Percentiles rank a stretch among this genome's conserved stretches.
phyloP scores from a whole-genome alignment of 345 rosid species.

The Anacardium occidentale region DNA sequence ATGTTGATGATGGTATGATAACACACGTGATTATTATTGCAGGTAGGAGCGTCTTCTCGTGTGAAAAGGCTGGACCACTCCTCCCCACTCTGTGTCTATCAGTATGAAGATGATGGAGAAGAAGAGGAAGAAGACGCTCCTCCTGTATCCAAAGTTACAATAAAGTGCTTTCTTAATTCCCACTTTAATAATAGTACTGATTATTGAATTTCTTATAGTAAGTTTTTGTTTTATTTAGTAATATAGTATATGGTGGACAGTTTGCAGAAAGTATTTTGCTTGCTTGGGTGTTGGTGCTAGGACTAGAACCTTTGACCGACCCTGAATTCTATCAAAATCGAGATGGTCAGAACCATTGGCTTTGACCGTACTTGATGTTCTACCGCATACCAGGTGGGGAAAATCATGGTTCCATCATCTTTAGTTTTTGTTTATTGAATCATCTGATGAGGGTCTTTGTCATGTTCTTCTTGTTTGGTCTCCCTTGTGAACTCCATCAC shows the following conservation, averaged over 20 bases:
- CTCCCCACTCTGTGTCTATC: conserved; percentile 12
- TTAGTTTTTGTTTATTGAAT: background rate
- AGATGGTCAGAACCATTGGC: conserved; percentile 15
- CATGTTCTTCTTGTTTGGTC: too few species aligned
- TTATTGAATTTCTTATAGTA: background rate
- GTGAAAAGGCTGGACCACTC: conserved; percentile 55
- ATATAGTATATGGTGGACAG: background rate
- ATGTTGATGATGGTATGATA: conserved; percentile 48
- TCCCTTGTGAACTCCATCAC: too few species aligned
- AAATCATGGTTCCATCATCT: conserved; percentile 15
- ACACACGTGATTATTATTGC: conserved; percentile 58
- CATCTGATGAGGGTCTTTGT: too few species aligned
- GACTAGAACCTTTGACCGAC: conserved; percentile 21
- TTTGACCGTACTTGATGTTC: conserved; percentile 9
- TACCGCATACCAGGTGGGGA: background rate
- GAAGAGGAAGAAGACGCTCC: conserved; percentile 40
- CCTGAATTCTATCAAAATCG: conserved; percentile 11
- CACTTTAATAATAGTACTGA: background rate
- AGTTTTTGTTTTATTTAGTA: too few species aligned
- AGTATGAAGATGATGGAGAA: too few species aligned
- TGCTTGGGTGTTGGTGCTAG: conserved; percentile 10
- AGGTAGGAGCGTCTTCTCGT: conserved; percentile 78
- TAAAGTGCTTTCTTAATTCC: too few species aligned
- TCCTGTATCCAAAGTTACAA: conserved; percentile 21
- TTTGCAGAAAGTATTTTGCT: background rate